These are phyloP conservation scores for Chalciporus pseudorubinellus DNA, from an alignment of 768 basidiomycete genomes.

Conservation along the genomic window DNA sequence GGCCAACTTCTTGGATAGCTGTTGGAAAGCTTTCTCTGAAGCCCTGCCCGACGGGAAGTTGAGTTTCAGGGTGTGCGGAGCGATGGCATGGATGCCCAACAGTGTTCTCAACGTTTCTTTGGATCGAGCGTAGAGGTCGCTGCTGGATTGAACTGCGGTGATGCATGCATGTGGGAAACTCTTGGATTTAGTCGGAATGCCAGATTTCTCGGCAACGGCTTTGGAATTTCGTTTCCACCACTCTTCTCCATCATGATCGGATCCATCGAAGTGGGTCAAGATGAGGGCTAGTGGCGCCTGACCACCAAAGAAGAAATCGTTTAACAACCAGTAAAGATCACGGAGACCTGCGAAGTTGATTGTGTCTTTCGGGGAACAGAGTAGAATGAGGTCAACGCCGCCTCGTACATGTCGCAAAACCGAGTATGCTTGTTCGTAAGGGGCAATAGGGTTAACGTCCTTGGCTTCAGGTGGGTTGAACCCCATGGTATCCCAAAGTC, in stretches of 20 bases:
- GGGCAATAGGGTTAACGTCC: slow-evolving; percentile 13
- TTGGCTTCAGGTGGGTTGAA: slow-evolving; percentile 26
- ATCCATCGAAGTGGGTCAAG: slow-evolving; percentile 38
- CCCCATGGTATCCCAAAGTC: slow-evolving; percentile 35
- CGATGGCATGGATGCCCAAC: no score
- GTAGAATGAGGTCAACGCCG: slow-evolving; percentile 41
- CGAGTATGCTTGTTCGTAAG: slow-evolving; percentile 29
- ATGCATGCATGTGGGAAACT: slow-evolving; percentile 15
- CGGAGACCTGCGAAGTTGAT: slow-evolving; percentile 34
- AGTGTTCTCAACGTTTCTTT: no score
- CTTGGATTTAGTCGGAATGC: slow-evolving; percentile 5
- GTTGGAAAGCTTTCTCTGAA: no score
- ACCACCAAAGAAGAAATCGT: slow-evolving; percentile 36
- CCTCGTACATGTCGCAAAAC: slow-evolving; percentile 33
- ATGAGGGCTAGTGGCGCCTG: slow-evolving; percentile 37
- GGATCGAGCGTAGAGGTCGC: no score
- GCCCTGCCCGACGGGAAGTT: no score
- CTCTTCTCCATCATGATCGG: slow-evolving; percentile 6
- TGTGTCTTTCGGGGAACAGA: slow-evolving; percentile 36
- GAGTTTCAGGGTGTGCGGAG: no score
- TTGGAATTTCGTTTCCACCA: slow-evolving; percentile 40
- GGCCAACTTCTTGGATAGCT: no score
- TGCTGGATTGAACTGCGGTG: slow-evolving; percentile 12
- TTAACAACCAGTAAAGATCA: slow-evolving; percentile 38
- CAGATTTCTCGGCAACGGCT: slow-evolving; percentile 14